Evolutionary conservation across 495 filamentous ascomycete genomes (phyloP).

Genomic region (Aspergillus saccharolyticus): DNA sequence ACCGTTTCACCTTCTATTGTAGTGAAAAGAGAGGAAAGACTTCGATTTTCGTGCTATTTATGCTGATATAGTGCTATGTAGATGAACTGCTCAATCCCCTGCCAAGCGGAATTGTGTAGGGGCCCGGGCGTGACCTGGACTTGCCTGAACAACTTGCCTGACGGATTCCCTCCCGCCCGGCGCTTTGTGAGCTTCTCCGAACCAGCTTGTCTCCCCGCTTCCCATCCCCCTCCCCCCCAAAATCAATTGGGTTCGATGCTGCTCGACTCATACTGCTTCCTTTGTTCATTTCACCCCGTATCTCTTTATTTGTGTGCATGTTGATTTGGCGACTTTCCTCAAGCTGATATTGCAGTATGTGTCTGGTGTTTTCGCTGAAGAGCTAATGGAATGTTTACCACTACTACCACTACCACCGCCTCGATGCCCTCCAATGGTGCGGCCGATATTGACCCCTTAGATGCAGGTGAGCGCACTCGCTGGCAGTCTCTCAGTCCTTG

Average conservation of each 20-base stretch:
- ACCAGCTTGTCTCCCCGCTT: not conserved
- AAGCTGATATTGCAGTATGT: slow-evolving; percentile 26
- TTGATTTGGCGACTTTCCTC: slow-evolving; percentile 11
- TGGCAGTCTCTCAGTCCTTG: not conserved
- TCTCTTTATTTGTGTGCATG: not conserved
- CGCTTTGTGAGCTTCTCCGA: not conserved
- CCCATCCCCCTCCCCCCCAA: not conserved
- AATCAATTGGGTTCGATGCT: not conserved
- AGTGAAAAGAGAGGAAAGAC: not conserved
- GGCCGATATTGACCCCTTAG: slow-evolving; percentile 34
- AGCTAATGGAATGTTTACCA: slow-evolving; percentile 41
- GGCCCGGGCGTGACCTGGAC: no score
- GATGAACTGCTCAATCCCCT: not conserved
- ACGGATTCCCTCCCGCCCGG: not conserved
- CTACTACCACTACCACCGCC: slow-evolving; percentile 25
- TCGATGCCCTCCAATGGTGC: slow-evolving; percentile 37
- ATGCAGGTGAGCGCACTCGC: slow-evolving; percentile 33
- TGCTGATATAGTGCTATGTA: no score
- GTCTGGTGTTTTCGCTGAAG: slow-evolving; percentile 17
- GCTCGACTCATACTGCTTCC: not conserved
- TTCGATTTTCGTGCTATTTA: no score
- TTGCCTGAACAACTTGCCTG: not conserved
- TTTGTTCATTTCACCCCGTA: not conserved
- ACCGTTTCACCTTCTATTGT: not conserved
- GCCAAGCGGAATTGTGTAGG: no score